A percentile compares a stretch with the other conserved stretches of the same genome.
phyloP scores from a whole-genome alignment of 306 rosid genomes.

The Lathyrus aphaca region DNA sequence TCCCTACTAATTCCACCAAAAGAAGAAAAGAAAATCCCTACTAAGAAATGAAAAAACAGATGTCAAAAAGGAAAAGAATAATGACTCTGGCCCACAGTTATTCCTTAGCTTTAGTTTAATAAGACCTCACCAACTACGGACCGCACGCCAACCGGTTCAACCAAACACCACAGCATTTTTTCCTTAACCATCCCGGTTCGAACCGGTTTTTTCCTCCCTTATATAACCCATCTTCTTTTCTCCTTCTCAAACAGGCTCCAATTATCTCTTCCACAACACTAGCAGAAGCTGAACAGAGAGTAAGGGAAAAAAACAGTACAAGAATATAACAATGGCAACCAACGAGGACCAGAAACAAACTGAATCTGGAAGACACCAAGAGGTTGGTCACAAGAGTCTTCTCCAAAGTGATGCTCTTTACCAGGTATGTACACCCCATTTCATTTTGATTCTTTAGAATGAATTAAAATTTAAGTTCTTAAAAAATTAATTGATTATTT shows the following conservation, averaged over 20 bases:
- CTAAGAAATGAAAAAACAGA: neutral
- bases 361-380: slow-evolving; percentile 81
- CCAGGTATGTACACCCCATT: slow-evolving; percentile 52
- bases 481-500: neutral
- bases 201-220: slow-evolving; percentile 41
- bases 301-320: neutral
- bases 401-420: slow-evolving; percentile 93
- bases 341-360: slow-evolving; percentile 57
- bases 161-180: slow-evolving; percentile 33
- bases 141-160: slow-evolving; percentile 61
- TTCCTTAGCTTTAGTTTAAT: neutral
- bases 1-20: too few species aligned
- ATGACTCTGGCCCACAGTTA: slow-evolving; percentile 5
- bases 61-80: neutral
- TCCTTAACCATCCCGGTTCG: slow-evolving; percentile 40
- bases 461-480: neutral
- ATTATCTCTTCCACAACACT: neutral
- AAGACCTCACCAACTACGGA: slow-evolving; percentile 73
- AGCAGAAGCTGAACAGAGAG: neutral
- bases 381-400: slow-evolving; percentile 98
- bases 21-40: too few species aligned
- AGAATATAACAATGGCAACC: slow-evolving; percentile 58
- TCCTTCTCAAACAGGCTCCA: slow-evolving; percentile 13
- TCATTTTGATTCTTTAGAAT: neutral
- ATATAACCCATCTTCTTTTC: slow-evolving; percentile 34